A percentile compares a stretch with the other conserved stretches of the same genome.
phyloP scores from a whole-genome alignment of 257 asterid species.

The Craterostigma plantagineum region DNA sequence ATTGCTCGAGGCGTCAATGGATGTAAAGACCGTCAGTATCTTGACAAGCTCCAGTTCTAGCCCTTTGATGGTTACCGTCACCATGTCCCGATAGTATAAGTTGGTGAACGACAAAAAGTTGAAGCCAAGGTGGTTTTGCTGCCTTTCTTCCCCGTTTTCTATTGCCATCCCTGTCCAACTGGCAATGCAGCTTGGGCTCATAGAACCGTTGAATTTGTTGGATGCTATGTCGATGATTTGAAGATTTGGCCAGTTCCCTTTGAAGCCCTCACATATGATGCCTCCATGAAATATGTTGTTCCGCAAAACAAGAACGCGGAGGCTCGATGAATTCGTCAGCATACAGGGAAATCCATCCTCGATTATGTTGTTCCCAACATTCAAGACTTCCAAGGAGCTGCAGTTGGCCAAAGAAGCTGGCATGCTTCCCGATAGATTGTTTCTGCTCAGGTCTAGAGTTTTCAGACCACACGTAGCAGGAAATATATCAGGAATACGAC shows the following conservation, averaged over 20 bases:
- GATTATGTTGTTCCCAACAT: conserved; percentile 23
- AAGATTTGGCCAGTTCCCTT: conserved; percentile 35
- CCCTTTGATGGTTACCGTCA: conserved; percentile 46
- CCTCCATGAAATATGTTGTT: conserved; percentile 36
- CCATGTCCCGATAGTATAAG: conserved; percentile 35
- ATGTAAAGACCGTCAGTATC: conserved; percentile 30
- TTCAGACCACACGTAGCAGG: conserved; percentile 12
- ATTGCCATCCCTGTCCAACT: conserved; percentile 28
- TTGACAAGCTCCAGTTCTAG: conserved; percentile 33
- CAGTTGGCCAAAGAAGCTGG: conserved; percentile 28
- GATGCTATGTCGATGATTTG: conserved; percentile 44
- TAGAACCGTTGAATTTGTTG: conserved; percentile 31
- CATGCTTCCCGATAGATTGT: conserved; percentile 19
- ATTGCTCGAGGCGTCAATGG: conserved; percentile 41
- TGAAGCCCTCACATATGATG: conserved; percentile 12
- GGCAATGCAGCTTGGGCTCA: conserved; percentile 15
- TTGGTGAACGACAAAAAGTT: conserved; percentile 8
- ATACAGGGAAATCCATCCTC: conserved; percentile 21
- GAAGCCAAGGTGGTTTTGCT: conserved; percentile 13
- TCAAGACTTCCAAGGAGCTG: conserved; percentile 16
- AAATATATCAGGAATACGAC: conserved; percentile 17
- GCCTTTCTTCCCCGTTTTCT: conserved; percentile 6
- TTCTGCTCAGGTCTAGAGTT: conserved; percentile 26
- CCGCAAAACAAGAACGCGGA: conserved; percentile 38
- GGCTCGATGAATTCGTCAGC: conserved; percentile 15